A percentile compares a stretch with the other conserved stretches of the same genome.
Evolutionary conservation across 257 asterid genomes (phyloP).

Genomic region (Solanum microdontum): DNA sequence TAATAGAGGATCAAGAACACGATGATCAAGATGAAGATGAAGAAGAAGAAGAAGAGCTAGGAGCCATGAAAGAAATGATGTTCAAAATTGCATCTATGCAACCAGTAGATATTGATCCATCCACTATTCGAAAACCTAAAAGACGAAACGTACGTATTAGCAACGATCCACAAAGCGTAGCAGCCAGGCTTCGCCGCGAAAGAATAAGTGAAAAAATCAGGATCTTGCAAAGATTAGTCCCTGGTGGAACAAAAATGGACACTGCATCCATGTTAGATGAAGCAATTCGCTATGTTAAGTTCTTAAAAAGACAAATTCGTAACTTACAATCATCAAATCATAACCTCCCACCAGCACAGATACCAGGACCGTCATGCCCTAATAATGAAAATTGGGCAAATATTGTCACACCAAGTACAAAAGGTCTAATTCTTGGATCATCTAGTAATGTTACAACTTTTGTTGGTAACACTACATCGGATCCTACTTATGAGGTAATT

Average conservation of each 20-base stretch:
- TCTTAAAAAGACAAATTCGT: constrained; percentile 66
- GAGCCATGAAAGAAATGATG: constrained; percentile 88
- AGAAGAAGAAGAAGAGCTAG: constrained; percentile 48
- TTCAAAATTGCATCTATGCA: constrained; percentile 93
- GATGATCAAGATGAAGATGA: constrained; percentile 10
- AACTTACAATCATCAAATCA: constrained; percentile 24
- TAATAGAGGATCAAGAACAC: neutral
- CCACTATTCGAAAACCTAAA: constrained; percentile 51
- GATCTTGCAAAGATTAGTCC: constrained; percentile 71
- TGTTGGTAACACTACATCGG: constrained; percentile 15
- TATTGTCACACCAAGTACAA: neutral
- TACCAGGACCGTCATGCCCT: neutral
- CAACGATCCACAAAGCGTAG: constrained; percentile 87
- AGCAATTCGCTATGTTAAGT: constrained; percentile 80
- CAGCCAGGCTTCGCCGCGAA: constrained; percentile 86
- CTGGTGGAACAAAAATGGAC: constrained; percentile 86
- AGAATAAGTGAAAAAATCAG: constrained; percentile 72
- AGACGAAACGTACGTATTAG: constrained; percentile 74
- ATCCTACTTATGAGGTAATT: constrained; percentile 22
- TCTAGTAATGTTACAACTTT: neutral
- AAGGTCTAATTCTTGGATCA: neutral
- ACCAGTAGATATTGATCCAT: constrained; percentile 81
- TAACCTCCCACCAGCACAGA: constrained; percentile 1
- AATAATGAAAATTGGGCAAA: constrained; percentile 15
- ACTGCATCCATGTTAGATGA: constrained; percentile 89